Percentiles rank a stretch among this genome's conserved stretches.
phyloP scores from a whole-genome alignment of 176 grass and related monocot species.

The Luzula sylvatica region DNA sequence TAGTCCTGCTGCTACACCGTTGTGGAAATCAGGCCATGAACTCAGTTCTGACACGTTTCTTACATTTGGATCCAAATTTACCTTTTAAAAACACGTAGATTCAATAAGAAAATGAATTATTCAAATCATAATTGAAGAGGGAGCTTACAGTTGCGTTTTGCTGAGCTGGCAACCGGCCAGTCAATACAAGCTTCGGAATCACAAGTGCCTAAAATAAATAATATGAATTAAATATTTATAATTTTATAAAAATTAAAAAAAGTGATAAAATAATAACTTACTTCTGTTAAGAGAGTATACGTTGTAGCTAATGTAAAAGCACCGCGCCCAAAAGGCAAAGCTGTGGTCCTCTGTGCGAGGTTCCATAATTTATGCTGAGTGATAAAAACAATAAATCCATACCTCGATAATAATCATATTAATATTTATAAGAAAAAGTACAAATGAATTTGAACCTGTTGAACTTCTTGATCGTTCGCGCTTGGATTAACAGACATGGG shows the following conservation, averaged over 20 bases:
- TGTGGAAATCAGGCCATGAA: conserved; percentile 96
- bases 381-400: conserved; percentile 11
- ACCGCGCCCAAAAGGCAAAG: conserved; percentile 86
- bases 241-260: conserved; percentile 20
- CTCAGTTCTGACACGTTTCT: conserved; percentile 75
- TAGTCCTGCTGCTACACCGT: conserved; percentile 91
- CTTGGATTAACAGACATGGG: conserved; percentile 82
- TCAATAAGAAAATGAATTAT: conserved; percentile 13
- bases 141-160: conserved; percentile 80
- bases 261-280: conserved; percentile 21
- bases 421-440: conserved; percentile 9
- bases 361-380: conserved; percentile 94
- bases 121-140: background rate
- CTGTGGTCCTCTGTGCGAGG: conserved; percentile 92
- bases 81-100: conserved; percentile 61
- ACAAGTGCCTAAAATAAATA: conserved; percentile 55
- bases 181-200: conserved; percentile 88
- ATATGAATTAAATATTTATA: no score
- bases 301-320: conserved; percentile 95
- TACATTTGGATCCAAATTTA: conserved; percentile 80
- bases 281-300: conserved; percentile 89
- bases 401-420: background rate
- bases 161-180: conserved; percentile 86
- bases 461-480: conserved; percentile 80
- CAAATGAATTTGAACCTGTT: conserved; percentile 55